Conservation (phyloP, 495 filamentous ascomycete genomes). For the Trichoderma gamsii region DNA sequence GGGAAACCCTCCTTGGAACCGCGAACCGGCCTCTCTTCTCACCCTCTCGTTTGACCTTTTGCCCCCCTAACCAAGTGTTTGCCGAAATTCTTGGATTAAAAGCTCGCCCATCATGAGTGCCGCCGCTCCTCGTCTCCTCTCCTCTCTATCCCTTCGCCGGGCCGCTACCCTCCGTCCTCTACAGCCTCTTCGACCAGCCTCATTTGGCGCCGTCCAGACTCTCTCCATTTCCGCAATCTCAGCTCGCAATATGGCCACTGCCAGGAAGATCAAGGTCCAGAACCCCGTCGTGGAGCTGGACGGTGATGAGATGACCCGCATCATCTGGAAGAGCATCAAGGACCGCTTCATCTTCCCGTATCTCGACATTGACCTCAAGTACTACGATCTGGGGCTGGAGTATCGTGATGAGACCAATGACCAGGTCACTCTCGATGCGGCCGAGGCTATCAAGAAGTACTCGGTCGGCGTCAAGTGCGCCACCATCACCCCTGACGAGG, state of each 20-base stretch:
- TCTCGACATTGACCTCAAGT: constrained; percentile 95
- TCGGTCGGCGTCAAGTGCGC: constrained; percentile 98
- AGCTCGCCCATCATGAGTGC: constrained; percentile 24
- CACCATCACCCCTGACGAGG: constrained; percentile 97
- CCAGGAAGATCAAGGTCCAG: constrained; percentile 86
- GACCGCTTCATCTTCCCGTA: constrained; percentile 95
- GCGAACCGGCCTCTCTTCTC: no score
- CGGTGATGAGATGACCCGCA: constrained; percentile 98
- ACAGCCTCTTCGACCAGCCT: constrained; percentile 24
- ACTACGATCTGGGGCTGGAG: constrained; percentile 93
- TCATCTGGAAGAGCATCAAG: constrained; percentile 98
- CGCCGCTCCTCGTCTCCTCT: constrained; percentile 24
- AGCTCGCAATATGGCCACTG: constrained; percentile 36
- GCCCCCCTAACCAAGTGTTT: no score
- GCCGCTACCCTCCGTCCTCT: constrained; percentile 24
- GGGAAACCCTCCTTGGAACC: no score
- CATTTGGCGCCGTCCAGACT: constrained; percentile 20
- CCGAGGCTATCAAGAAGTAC: constrained; percentile 98
- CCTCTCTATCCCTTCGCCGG: constrained; percentile 25
- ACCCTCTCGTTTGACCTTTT: no score
- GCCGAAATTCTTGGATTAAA: no score
- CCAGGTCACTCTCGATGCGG: constrained; percentile 87
- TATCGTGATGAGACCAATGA: constrained; percentile 96
- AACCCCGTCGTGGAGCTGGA: constrained; percentile 96
- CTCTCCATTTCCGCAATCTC: constrained; percentile 22